Percentiles rank a stretch among this genome's conserved stretches.
Conservation (phyloP, 176 grass and related monocot genomes). For the Themeda triandra region DNA sequence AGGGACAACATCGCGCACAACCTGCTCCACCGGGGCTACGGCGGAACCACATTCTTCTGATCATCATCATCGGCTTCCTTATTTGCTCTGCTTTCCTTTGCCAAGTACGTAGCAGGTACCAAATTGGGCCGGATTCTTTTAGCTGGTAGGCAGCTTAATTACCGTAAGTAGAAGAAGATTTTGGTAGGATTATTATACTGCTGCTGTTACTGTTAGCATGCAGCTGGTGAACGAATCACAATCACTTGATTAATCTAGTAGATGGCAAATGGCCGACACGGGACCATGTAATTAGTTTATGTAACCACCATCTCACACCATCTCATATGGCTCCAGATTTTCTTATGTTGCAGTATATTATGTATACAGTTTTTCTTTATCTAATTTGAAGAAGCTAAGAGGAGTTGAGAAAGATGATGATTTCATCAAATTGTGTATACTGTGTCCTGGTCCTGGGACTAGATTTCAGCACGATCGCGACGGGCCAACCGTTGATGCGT, state of each 20-base stretch:
- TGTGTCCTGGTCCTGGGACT: neutral
- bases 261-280: neutral
- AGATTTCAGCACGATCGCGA: neutral
- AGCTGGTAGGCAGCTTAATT: constrained; percentile 26
- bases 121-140: constrained; percentile 37
- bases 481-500: no score
- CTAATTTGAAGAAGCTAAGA: neutral
- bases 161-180: constrained; percentile 29
- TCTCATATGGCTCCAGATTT: no score
- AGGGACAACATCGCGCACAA: constrained; percentile 95
- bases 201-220: neutral
- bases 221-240: neutral
- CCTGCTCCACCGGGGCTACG: constrained; percentile 76
- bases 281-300: neutral
- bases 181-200: constrained; percentile 31
- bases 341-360: neutral
- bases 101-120: neutral
- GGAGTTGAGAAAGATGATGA: neutral
- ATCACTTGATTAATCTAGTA: constrained; percentile 3
- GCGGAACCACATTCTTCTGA: constrained; percentile 84
- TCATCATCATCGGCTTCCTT: neutral
- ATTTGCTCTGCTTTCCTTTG: neutral
- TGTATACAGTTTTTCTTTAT: neutral
- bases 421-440: neutral
- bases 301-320: constrained; percentile 3